A percentile compares a stretch with the other conserved stretches of the same genome.
Conservation (phyloP, 192 early-diverging fungal genomes). For the Mortierella claussenii region DNA sequence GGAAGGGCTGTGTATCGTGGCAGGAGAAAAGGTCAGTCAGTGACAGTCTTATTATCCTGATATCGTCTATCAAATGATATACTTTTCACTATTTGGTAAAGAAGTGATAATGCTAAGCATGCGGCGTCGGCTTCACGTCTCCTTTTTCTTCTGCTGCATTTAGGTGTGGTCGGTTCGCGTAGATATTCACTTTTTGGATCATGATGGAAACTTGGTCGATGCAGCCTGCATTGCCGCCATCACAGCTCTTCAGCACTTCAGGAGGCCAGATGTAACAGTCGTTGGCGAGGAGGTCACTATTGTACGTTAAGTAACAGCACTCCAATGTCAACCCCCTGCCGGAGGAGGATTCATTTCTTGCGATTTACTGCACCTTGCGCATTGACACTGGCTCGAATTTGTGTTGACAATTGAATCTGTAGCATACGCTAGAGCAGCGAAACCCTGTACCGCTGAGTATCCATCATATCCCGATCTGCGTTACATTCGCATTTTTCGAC, state of each 20-base stretch:
- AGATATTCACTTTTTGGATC: conserved; percentile 92
- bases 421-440: conserved; percentile 88
- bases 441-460: conserved; percentile 95
- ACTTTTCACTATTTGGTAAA: too few species aligned
- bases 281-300: conserved; percentile 90
- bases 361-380: too few species aligned
- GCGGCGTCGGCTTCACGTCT: too few species aligned
- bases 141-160: background rate
- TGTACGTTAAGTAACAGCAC: too few species aligned
- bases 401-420: conserved; percentile 4
- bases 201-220: conserved; percentile 95
- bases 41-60: background rate
- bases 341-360: too few species aligned
- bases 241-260: conserved; percentile 89
- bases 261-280: conserved; percentile 95
- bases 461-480: conserved; percentile 94
- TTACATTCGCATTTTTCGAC: conserved; percentile 94
- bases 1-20: conserved; percentile 96
- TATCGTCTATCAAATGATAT: too few species aligned
- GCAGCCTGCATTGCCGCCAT: conserved; percentile 92
- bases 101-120: too few species aligned
- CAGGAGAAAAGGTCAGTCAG: conserved; percentile 87
- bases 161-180: conserved; percentile 91
- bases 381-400: too few species aligned
- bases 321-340: too few species aligned